Evolutionary conservation across 208 protist genomes (phyloP), one percentile per base, ranked within the genome.

Genomic region (Wallacemonas sp.): DNA sequence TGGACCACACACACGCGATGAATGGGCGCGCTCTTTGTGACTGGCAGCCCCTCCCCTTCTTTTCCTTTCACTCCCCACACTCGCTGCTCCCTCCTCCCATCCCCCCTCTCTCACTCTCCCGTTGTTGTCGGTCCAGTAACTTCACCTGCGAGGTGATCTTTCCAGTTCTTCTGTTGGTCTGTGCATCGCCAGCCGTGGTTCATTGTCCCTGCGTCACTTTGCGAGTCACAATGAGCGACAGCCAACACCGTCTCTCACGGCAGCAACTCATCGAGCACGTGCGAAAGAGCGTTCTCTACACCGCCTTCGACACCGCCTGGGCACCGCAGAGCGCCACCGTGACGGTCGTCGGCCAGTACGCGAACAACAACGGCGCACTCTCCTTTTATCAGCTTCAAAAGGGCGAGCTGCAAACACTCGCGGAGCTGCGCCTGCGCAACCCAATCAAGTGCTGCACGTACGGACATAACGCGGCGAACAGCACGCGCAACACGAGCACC

Each of bases 201-300:
- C n/a, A n/a, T n/a, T n/a, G n/a, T n/a, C 36, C 9, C 21, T 55
- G 0, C 6, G 9, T 55, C 24, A 41, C 32, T 58, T 1, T 58
- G 9, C 23, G 6, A 17, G 24, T 24, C 0, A 32, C 26, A 9
- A 58, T 58, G 52, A 29, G n/a, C 2, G 52, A 58, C n/a, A 41
- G n/a, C 29, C 52, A 58, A 19, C 52, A 61, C 14, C 81, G 77
- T 19, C 52, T 88, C 8, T 81, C 87, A 23, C 89, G 88, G 9
- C 95, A 97, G 68, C 91, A 97, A 61, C 96, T 98, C 47, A 90
- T 98, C 48, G 87, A 96, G 52, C 93, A 98, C 69, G 80, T 93
- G 1, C 78, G 85, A 19, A 97, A 98, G 69, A 88, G 75, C 36
- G 65, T 98, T 12, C 85, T 90, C 27, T 96, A 91, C 65, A 98